Evolutionary conservation across 202 grass and related monocot species (phyloP).

Genomic region (Dendrocalamus latiflorus): DNA sequence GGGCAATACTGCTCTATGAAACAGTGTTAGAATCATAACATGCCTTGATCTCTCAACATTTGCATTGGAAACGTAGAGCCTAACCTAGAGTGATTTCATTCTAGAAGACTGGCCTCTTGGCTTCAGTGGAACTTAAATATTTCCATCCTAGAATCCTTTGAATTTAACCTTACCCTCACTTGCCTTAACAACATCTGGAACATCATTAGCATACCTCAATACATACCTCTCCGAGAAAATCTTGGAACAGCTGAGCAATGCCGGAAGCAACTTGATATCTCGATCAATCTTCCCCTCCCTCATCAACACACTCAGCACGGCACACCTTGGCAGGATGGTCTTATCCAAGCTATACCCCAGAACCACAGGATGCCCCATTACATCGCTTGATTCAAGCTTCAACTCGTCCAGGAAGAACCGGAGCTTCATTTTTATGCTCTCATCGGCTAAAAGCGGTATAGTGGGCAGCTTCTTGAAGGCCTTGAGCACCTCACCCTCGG

Average conservation of each 20-base stretch:
- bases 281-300: conserved; percentile 27
- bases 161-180: conserved; percentile 48
- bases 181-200: conserved; percentile 47
- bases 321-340: conserved; percentile 34
- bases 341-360: conserved; percentile 37
- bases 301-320: conserved; percentile 34
- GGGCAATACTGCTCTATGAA: neutral
- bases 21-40: neutral
- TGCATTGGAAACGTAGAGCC: neutral
- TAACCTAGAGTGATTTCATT: neutral
- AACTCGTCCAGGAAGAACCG: conserved; percentile 22
- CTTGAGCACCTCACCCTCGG: neutral
- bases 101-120: neutral
- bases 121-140: neutral
- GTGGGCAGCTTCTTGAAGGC: conserved; percentile 31
- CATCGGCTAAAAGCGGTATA: neutral
- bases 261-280: neutral
- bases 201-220: conserved; percentile 12
- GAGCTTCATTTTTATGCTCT: conserved; percentile 14
- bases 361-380: neutral
- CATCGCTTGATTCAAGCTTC: conserved; percentile 4
- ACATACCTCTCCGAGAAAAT: neutral
- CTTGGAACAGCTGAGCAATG: neutral
- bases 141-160: neutral
- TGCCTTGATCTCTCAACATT: neutral